A percentile compares a stretch with the other conserved stretches of the same genome.
Evolutionary conservation across 2,329 filamentous ascomycete species (phyloP).

Genomic region (Geosmithia flava): DNA sequence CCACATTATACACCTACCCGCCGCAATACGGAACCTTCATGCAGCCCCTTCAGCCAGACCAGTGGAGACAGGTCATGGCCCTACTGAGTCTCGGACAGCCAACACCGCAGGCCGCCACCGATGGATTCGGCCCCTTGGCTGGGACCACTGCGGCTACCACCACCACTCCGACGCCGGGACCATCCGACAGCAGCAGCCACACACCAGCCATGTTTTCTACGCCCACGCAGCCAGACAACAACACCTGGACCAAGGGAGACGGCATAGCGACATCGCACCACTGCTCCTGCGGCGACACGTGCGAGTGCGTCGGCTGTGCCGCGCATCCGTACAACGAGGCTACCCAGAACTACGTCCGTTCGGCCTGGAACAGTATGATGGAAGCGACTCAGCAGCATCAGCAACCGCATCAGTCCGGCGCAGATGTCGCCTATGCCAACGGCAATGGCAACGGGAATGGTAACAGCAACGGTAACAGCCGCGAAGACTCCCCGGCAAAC

Average conservation of each 20-base stretch:
- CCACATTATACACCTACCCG: constrained; percentile 38
- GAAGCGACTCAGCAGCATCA: constrained; percentile 13
- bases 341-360: constrained; percentile 40
- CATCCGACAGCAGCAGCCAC: not conserved
- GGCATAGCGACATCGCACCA: constrained; percentile 20
- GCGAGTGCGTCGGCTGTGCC: constrained; percentile 56
- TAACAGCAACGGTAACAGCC: constrained; percentile 5
- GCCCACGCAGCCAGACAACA: not conserved
- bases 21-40: constrained; percentile 41
- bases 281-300: constrained; percentile 53
- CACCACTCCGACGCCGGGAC: not conserved
- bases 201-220: not conserved
- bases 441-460: constrained; percentile 7
- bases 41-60: constrained; percentile 40
- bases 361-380: constrained; percentile 29
- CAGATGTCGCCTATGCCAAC: constrained; percentile 4
- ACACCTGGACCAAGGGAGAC: constrained; percentile 1
- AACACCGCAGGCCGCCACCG: constrained; percentile 7
- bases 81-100: constrained; percentile 23
- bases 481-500: constrained; percentile 3
- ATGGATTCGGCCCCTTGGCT: constrained; percentile 5
- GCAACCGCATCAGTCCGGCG: constrained; percentile 3
- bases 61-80: constrained; percentile 36
- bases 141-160: constrained; percentile 9
- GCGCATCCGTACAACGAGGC: constrained; percentile 57